Conservation (phyloP, 306 rosid genomes). For the Medicago lupulina region DNA sequence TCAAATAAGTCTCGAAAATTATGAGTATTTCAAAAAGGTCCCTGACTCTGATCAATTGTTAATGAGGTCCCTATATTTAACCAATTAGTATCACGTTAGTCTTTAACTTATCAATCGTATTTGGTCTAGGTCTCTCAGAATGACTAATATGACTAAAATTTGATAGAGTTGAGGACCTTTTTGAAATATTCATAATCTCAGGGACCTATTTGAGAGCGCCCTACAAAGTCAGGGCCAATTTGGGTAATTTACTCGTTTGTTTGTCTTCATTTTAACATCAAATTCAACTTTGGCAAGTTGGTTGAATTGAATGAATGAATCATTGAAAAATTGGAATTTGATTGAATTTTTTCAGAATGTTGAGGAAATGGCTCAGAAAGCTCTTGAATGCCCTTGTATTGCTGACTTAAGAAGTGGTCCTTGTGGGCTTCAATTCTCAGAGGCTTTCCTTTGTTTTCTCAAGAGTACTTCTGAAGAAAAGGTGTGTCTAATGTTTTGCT, state of each 20-base stretch:
- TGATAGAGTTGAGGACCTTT: too few species aligned
- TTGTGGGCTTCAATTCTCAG: conserved; percentile 82
- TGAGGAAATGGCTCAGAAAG: conserved; percentile 85
- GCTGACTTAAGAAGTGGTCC: conserved; percentile 83
- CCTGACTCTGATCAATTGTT: too few species aligned
- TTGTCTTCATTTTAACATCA: conserved; percentile 35
- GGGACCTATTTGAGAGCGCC: too few species aligned
- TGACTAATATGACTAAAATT: too few species aligned
- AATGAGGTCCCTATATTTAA: too few species aligned
- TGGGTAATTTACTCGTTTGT: conserved; percentile 40
- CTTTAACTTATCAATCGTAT: too few species aligned
- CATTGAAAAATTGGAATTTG: conserved; percentile 16
- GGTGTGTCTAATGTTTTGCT: conserved; percentile 50
- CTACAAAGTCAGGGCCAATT: too few species aligned
- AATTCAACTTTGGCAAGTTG: conserved; percentile 31
- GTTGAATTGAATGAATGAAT: conserved; percentile 23
- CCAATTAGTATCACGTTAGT: too few species aligned
- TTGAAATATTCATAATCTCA: too few species aligned
- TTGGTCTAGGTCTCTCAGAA: too few species aligned
- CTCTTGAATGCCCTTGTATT: conserved; percentile 93
- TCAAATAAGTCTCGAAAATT: too few species aligned
- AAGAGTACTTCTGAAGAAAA: conserved; percentile 88
- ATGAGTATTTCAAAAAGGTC: too few species aligned
- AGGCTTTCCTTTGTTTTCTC: conserved; percentile 86
- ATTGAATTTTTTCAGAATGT: conserved; percentile 64